Evolutionary conservation across 2,329 filamentous ascomycete genomes (phyloP).

Genomic region (Xylaria sp.): DNA sequence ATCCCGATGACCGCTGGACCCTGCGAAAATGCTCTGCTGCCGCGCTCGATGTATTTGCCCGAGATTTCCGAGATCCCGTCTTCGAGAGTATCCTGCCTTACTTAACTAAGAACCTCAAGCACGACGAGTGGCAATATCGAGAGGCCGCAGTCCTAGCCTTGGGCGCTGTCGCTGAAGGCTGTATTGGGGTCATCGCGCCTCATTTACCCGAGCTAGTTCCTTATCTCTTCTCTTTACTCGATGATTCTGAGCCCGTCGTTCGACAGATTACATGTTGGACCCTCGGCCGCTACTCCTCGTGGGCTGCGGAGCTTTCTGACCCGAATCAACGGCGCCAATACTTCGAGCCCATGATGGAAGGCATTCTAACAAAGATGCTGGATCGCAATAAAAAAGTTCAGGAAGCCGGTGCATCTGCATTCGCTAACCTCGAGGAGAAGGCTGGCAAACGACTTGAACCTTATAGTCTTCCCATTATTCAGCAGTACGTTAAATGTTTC

Average conservation of each 20-base stretch:
- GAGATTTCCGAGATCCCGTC: slow-evolving; percentile 86
- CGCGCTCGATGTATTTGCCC: slow-evolving; percentile 91
- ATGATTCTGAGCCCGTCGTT: slow-evolving; percentile 88
- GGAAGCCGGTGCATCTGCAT: slow-evolving; percentile 94
- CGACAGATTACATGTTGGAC: slow-evolving; percentile 99
- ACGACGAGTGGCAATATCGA: slow-evolving; percentile 89
- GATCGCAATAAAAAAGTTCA: slow-evolving; percentile 98
- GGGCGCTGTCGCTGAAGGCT: slow-evolving; percentile 94
- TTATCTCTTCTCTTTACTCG: slow-evolving; percentile 86
- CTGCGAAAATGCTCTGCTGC: slow-evolving; percentile 97
- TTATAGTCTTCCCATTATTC: slow-evolving; percentile 90
- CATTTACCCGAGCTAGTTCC: slow-evolving; percentile 91
- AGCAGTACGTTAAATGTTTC: slow-evolving; percentile 93
- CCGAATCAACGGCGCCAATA: slow-evolving; percentile 75
- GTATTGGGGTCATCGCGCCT: slow-evolving; percentile 87
- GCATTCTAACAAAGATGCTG: slow-evolving; percentile 92
- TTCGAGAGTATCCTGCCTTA: slow-evolving; percentile 95
- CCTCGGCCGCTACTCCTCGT: slow-evolving; percentile 89
- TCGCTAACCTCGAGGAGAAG: slow-evolving; percentile 95
- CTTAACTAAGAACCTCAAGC: slow-evolving; percentile 87
- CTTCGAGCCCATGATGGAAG: slow-evolving; percentile 98
- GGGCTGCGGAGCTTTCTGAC: slow-evolving; percentile 82
- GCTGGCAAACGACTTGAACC: slow-evolving; percentile 82
- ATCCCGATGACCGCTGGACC: slow-evolving; percentile 94
- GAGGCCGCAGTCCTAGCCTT: slow-evolving; percentile 95